Base-by-base conservation (phyloP, 805 yeast species). In the Zygotorulaspora chibaensis region DNA sequence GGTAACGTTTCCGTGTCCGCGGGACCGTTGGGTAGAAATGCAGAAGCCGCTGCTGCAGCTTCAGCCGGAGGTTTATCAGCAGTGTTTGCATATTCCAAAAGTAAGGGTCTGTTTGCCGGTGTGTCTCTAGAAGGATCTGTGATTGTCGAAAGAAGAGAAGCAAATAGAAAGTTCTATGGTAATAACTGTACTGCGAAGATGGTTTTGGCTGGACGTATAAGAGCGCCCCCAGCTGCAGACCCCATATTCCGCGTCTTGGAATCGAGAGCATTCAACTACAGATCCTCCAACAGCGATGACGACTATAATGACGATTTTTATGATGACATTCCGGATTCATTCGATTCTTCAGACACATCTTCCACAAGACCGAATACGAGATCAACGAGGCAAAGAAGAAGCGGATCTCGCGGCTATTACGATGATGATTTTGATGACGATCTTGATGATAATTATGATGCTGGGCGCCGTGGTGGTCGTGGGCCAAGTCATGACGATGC, bases 71-170 rank as follows among this genome's bases (percentile, higher is more conserved):
- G 84, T 43, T 93, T 89, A 3, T 87, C 97, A 3, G 95, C 98
- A 6, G 83, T 91, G 13, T 91, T 91, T 63, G 73, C 97, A 1
- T 91, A 93, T 69, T 87, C 97, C 10, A 91, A 93, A 67, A 89
- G 96, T 3, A 91, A 93, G 66, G 99, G 99, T 52, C 75, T 93
- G 40, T 91, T 87, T 69, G 99, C 99, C 0, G 99, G 99, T 61
- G 95, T 91, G 15, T 91, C 98, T 1, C 76, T 91, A 42, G 99
- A 91, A 70, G 99, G 99, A 26, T 89, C 97, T 1, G 96, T 91
- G 12, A 80, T 93, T 47, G 75, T 93, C n/a, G 99, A 93, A 69
- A 84, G 99, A 72, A 80, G 98, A 69, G 98, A 93, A 59, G 96
- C 98, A 23, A 91, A 91, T 68, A 76, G 96, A 61, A 91, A 91